phyloP scores from a whole-genome alignment of 2,329 filamentous ascomycete species.

The Clonostachys rosea region DNA sequence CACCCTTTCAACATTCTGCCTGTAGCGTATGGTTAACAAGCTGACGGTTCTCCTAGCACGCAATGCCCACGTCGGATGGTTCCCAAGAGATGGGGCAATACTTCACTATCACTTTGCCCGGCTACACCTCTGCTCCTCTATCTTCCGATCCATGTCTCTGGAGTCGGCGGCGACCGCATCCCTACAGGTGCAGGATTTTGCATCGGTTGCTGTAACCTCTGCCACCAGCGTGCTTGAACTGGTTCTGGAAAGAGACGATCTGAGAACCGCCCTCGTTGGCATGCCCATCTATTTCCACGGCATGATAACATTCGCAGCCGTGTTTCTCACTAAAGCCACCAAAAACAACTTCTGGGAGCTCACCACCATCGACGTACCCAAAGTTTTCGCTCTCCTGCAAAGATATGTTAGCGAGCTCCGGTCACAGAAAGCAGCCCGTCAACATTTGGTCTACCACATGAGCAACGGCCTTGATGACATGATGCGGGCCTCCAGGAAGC shows the following conservation, averaged over 20 bases:
- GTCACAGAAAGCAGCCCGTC: no score
- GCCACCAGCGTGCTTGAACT: conserved; percentile 19
- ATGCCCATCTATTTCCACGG: conserved; percentile 22
- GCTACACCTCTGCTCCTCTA: conserved; percentile 34
- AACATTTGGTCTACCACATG: no score
- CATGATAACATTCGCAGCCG: conserved; percentile 20
- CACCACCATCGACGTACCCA: no score
- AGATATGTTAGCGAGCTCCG: no score
- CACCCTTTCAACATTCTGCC: conserved; percentile 22
- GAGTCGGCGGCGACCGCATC: conserved; percentile 27
- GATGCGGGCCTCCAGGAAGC: no score
- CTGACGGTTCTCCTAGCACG: conserved; percentile 15
- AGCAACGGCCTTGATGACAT: no score
- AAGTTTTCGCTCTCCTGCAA: no score
- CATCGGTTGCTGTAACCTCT: conserved; percentile 30
- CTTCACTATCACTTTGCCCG: conserved; percentile 40
- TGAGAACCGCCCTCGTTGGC: conserved; percentile 20
- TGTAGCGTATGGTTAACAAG: conserved; percentile 28
- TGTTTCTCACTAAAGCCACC: conserved; percentile 23
- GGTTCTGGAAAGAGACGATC: conserved; percentile 19
- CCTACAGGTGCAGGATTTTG: conserved; percentile 34
- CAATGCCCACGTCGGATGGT: conserved; percentile 17
- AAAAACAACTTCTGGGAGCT: conserved; percentile 5
- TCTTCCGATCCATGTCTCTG: conserved; percentile 32
- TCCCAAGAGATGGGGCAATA: conserved; percentile 39